phyloP scores from a whole-genome alignment of 2,329 filamentous ascomycete genomes.

The Arthrobotrys sphaeroides region DNA sequence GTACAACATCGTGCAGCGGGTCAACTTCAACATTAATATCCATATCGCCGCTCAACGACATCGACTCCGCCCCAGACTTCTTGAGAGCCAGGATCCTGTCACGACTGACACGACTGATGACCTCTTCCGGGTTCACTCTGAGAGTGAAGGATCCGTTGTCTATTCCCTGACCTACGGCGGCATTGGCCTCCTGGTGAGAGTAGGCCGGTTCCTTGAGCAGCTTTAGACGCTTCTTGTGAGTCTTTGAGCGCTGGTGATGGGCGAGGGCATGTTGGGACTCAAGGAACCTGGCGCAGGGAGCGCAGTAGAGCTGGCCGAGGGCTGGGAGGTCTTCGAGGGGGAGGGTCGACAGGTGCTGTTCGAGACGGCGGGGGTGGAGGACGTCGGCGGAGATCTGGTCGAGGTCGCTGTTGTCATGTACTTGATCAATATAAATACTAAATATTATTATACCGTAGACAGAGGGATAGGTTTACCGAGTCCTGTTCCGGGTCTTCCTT shows the following conservation, averaged over 20 bases:
- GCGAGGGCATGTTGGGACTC: conserved; percentile 81
- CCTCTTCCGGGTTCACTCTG: conserved; percentile 25
- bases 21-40: conserved; percentile 11
- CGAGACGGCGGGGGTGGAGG: conserved; percentile 78
- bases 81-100: conserved; percentile 10
- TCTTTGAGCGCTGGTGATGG: conserved; percentile 84
- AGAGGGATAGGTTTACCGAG: conserved; percentile 66
- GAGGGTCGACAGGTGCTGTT: conserved; percentile 80
- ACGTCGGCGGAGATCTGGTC: conserved; percentile 92
- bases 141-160: conserved; percentile 69
- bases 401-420: conserved; percentile 84
- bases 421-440: too few relatives aligned
- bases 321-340: conserved; percentile 86
- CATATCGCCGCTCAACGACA: conserved; percentile 23
- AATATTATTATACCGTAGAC: neutral
- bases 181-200: conserved; percentile 84
- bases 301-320: conserved; percentile 85
- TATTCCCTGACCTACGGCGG: conserved; percentile 75
- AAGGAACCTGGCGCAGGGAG: conserved; percentile 96
- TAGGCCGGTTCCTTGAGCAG: conserved; percentile 85
- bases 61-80: neutral
- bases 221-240: conserved; percentile 82
- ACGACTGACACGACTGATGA: conserved; percentile 21
- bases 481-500: conserved; percentile 74
- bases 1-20: neutral